Percentiles rank a stretch among this genome's conserved stretches.
Evolutionary conservation across 2,329 filamentous ascomycete species (phyloP).

Genomic region (Neonectria magnoliae): DNA sequence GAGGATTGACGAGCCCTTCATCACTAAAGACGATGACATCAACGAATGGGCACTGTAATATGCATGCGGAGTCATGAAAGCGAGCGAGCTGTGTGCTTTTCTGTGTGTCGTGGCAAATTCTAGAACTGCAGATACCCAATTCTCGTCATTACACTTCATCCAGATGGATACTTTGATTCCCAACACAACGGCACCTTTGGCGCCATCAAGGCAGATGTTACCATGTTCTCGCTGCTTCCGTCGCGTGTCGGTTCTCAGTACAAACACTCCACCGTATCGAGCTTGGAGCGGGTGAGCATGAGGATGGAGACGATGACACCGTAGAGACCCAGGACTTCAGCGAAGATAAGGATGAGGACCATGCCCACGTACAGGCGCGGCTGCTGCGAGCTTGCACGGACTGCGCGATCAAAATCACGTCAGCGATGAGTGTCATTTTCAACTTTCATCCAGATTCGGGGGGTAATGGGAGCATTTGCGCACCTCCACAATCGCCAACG

Average conservation of each 20-base stretch:
- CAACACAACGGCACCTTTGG: neutral
- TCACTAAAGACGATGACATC: conserved; percentile 75
- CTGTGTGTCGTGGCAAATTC: conserved; percentile 33
- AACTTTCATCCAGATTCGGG: neutral
- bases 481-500: conserved; percentile 57
- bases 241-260: conserved; percentile 38
- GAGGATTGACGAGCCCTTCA: conserved; percentile 92
- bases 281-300: conserved; percentile 56
- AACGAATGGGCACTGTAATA: conserved; percentile 80
- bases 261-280: conserved; percentile 51
- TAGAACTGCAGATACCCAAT: conserved; percentile 44
- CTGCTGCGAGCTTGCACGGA: conserved; percentile 58
- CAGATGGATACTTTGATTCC: conserved; percentile 3
- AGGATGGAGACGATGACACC: conserved; percentile 60
- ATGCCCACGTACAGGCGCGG: conserved; percentile 58
- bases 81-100: conserved; percentile 25
- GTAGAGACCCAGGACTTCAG: conserved; percentile 57
- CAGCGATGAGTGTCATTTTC: neutral
- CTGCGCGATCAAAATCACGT: conserved; percentile 33
- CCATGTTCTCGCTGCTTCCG: neutral
- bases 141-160: conserved; percentile 28
- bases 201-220: neutral
- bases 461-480: conserved; percentile 21
- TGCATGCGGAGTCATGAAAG: conserved; percentile 22
- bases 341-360: conserved; percentile 60